Evolutionary conservation across 1,139 yeast genomes (phyloP).

Genomic region (Torulaspora pretoriensis): DNA sequence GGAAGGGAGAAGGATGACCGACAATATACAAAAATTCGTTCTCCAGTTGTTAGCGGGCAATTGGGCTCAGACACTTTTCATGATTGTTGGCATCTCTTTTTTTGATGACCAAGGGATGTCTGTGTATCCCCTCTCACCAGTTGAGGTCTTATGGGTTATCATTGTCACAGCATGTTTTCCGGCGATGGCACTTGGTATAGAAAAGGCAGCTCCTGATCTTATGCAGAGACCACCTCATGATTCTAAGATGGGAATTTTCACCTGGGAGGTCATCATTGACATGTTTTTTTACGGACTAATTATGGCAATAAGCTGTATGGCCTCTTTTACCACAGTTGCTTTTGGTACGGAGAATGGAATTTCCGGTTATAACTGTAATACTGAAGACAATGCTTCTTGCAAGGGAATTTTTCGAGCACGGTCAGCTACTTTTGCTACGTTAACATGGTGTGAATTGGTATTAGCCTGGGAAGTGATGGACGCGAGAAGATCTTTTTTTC

Average conservation of each 20-base stretch:
- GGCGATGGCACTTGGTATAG: constrained; percentile 95
- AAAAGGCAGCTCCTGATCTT: constrained; percentile 91
- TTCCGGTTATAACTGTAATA: constrained; percentile 65
- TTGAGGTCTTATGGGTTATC: constrained; percentile 97
- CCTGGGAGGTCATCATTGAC: constrained; percentile 62
- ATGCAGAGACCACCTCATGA: constrained; percentile 94
- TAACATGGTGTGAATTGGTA: constrained; percentile 87
- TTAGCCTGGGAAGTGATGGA: constrained; percentile 91
- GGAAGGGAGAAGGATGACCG: constrained; percentile 95
- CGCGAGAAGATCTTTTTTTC: constrained; percentile 66
- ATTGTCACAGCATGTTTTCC: constrained; percentile 99
- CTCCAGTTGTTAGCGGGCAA: constrained; percentile 94
- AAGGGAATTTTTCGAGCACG: constrained; percentile 70
- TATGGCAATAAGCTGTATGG: constrained; percentile 72
- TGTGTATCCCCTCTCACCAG: constrained; percentile 80
- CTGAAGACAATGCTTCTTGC: constrained; percentile 46
- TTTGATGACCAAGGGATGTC: constrained; percentile 72
- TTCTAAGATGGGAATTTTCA: constrained; percentile 77
- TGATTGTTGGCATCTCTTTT: constrained; percentile 69
- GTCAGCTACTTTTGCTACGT: constrained; percentile 73
- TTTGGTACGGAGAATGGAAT: constrained; percentile 65
- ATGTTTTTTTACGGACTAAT: constrained; percentile 70
- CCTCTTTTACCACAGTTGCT: constrained; percentile 60
- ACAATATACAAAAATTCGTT: constrained; percentile 88
- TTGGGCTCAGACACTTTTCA: constrained; percentile 80